Base-by-base conservation (phyloP, 2,329 filamentous ascomycete species). In the Arthroderma uncinatum region DNA sequence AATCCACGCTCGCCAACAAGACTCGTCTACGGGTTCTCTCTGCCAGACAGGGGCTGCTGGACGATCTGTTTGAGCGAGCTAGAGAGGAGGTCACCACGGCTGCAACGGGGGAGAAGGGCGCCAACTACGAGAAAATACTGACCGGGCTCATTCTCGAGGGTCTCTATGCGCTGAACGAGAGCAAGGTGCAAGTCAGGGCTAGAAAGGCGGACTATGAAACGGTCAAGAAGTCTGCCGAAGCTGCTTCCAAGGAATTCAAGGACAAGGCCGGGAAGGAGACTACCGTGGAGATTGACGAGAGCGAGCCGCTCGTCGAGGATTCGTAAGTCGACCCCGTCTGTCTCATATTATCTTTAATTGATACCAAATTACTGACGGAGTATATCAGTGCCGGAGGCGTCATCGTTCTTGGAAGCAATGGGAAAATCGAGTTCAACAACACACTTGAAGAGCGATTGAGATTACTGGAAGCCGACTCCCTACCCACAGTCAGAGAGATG, bases 381-480 rank as follows among this genome's bases (percentile, higher is more conserved):
- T 25, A 14, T 14, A 53, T 12, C 10, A 97, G 93, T 67, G 80
- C 90, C 59, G 93, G 93, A 60, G 93, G 93, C 66, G 79, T 95
- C 58, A 72, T 82, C 58, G 83, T 98, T 63, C 75, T 95, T 57
- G 89, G 91, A 62, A 85, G 87, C 64, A 80, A 79, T 63, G 93
- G 93, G 71, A 96, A 92, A 80, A 97, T 98, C 71, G 90, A 95
- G 67, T 92, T 98, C 73, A 91, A 96, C 82, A 97, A 98, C 79
- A 97, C 93, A 57, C 87, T 97, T 65, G 93, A 97, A 71, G 87
- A 95, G 70, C 85, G 93, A 64, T 79, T 98, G 73, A 82, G 81
- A 67, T 79, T 97, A 60, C 82, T 97, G 63, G 86, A 95, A 75
- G 84, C 85, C 58, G 87, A 87, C 64, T 87, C 89, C 54, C 82